These are phyloP conservation scores for Thraustochytrium sp. DNA, from an alignment of 352 stramenopile species.

Conservation along the genomic window DNA sequence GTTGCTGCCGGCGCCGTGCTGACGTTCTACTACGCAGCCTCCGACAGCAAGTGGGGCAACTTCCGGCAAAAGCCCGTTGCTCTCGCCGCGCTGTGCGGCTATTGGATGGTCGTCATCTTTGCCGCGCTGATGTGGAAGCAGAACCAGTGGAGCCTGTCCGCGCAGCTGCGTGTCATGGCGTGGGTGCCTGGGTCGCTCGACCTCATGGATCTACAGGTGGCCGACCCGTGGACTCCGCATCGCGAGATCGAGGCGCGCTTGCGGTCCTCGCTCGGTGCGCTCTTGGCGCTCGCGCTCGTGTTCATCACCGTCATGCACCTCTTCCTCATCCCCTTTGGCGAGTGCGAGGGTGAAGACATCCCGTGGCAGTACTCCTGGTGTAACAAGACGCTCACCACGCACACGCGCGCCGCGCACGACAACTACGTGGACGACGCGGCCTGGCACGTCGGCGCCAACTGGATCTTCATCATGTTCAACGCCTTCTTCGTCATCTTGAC, in stretches of 20 bases:
- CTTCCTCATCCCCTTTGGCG: conserved; percentile 30
- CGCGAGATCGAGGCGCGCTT: neutral
- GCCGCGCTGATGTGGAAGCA: neutral
- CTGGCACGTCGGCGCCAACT: conserved; percentile 23
- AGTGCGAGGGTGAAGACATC: neutral
- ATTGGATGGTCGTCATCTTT: neutral
- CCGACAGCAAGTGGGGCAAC: neutral
- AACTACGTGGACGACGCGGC: neutral
- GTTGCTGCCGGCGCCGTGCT: neutral
- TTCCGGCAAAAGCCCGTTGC: conserved; percentile 23
- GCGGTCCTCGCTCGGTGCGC: neutral
- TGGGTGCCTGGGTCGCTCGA: neutral
- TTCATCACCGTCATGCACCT: neutral
- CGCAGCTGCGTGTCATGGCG: neutral
- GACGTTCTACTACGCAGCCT: neutral
- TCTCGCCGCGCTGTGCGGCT: neutral
- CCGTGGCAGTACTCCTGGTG: neutral
- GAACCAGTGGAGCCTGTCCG: conserved; percentile 2
- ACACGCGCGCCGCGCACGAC: neutral
- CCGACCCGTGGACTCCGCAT: neutral
- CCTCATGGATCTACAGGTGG: neutral
- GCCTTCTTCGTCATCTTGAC: neutral
- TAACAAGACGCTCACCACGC: neutral
- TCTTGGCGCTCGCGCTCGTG: neutral
- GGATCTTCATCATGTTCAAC: conserved; percentile 36